Evolutionary conservation across 129 eudicot species (phyloP).

Genomic region (Escallonia rubra): DNA sequence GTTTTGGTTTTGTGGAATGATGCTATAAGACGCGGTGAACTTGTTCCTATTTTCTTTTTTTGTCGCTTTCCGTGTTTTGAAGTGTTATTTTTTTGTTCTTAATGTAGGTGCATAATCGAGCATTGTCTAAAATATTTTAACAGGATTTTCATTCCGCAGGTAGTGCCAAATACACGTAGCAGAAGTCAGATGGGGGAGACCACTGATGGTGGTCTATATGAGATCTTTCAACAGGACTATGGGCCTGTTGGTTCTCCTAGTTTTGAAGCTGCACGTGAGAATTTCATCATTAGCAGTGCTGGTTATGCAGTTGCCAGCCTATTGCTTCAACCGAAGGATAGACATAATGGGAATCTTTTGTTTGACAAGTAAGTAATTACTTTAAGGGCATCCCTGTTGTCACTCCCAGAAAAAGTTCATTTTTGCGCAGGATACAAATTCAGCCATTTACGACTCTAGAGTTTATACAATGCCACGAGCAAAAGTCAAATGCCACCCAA

Average conservation of each 20-base stretch:
- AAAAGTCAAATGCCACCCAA: too few relatives aligned
- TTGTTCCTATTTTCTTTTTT: too few relatives aligned
- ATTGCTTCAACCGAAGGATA: constrained; percentile 96
- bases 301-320: constrained; percentile 99
- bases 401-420: too few relatives aligned
- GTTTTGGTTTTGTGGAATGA: too few relatives aligned
- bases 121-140: neutral
- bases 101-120: too few relatives aligned
- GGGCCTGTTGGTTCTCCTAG: constrained; percentile 92
- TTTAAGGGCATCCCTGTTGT: neutral
- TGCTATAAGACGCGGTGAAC: too few relatives aligned
- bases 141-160: constrained; percentile 40
- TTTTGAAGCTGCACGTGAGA: constrained; percentile 96
- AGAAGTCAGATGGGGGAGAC: constrained; percentile 99
- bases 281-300: constrained; percentile 93
- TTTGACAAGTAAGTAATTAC: constrained; percentile 65
- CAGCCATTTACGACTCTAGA: too few relatives aligned
- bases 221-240: constrained; percentile 94
- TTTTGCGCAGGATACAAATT: too few relatives aligned
- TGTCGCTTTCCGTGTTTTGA: too few relatives aligned
- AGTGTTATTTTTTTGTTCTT: too few relatives aligned
- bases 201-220: constrained; percentile 96
- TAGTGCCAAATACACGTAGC: constrained; percentile 96
- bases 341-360: constrained; percentile 96
- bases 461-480: too few relatives aligned